Percentiles rank a stretch among this genome's conserved stretches.
These are phyloP conservation scores for Trichoderma hamatum DNA, from an alignment of 2,329 filamentous ascomycete species.

Conservation along the genomic window DNA sequence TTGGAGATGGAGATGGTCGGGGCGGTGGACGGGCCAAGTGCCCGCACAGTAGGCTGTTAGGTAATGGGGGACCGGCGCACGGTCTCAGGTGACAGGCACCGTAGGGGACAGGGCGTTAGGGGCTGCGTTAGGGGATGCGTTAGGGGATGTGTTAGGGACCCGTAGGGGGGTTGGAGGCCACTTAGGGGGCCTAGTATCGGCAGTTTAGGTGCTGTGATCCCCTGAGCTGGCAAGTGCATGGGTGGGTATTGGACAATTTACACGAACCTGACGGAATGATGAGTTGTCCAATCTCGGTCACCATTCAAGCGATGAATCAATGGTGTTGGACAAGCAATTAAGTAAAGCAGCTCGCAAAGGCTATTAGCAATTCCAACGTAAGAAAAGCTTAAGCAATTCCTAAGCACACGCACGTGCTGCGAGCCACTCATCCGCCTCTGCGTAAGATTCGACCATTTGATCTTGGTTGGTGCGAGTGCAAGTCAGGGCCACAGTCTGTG, in stretches of 20 bases:
- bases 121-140: not conserved
- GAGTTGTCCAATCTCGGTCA: not conserved
- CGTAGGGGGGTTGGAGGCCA: not conserved
- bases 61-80: not conserved
- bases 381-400: not conserved
- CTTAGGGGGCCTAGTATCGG: slow-evolving; percentile 13
- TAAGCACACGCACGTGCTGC: slow-evolving; percentile 9
- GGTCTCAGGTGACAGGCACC: slow-evolving; percentile 17
- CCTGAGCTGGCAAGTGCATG: not conserved
- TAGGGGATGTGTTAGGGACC: not conserved
- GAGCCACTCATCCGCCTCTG: not conserved
- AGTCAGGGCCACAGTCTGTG: slow-evolving; percentile 4
- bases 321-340: not conserved
- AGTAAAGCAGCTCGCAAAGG: not conserved
- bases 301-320: not conserved
- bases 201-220: slow-evolving; percentile 1
- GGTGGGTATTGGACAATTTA: not conserved
- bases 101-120: not conserved
- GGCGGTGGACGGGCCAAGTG: slow-evolving; percentile 10
- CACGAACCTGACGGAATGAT: not conserved
- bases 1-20: slow-evolving; percentile 13
- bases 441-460: not conserved
- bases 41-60: slow-evolving; percentile 20
- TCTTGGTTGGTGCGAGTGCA: too few species aligned
- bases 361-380: not conserved